phyloP scores from a whole-genome alignment of 192 early-diverging fungal genomes.

The Phycomyces blakesleeanus region DNA sequence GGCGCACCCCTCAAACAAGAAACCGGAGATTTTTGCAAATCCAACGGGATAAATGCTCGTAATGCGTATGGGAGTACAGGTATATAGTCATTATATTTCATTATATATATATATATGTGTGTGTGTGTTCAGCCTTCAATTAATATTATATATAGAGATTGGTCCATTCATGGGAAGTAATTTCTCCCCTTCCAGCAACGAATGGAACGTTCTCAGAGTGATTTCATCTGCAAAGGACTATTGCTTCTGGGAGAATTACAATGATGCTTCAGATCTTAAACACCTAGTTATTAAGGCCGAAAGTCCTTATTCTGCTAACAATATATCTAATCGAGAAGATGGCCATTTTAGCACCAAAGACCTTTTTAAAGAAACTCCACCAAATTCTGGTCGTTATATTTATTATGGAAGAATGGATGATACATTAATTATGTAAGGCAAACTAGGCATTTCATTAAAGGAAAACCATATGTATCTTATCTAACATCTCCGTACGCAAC shows the following conservation, averaged over 20 bases:
- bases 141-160: background rate
- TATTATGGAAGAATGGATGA: constrained; percentile 25
- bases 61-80: background rate
- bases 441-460: no score
- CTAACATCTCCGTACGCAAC: no score
- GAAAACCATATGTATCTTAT: no score
- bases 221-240: background rate
- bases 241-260: background rate
- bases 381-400: constrained; percentile 4
- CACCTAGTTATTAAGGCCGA: constrained; percentile 4
- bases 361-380: constrained; percentile 8
- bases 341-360: constrained; percentile 18
- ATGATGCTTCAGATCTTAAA: background rate
- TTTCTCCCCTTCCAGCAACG: background rate
- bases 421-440: background rate
- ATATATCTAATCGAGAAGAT: constrained; percentile 4
- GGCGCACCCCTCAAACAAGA: constrained; percentile 1
- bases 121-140: no score
- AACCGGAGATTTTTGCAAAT: background rate
- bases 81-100: no score
- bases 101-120: no score
- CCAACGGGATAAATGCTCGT: background rate
- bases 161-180: background rate
- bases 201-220: background rate
- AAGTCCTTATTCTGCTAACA: constrained; percentile 7